These are phyloP conservation scores for Leishmania lainsoni DNA, from an alignment of 208 protist species.

Conservation along the genomic window DNA sequence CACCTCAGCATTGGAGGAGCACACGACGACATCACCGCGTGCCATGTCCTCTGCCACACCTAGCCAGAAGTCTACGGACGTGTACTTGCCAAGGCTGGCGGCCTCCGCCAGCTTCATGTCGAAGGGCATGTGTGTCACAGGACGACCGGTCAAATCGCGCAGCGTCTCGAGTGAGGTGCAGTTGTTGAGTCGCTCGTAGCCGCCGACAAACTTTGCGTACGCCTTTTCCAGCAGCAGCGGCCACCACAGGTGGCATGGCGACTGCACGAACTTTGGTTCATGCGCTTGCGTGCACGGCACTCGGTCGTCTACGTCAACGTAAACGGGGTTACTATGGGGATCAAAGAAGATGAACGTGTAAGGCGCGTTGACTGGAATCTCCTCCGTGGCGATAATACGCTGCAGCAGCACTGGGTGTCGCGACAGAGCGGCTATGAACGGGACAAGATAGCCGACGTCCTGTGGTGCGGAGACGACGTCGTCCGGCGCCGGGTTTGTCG, in stretches of 20 bases:
- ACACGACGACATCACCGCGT: constrained; percentile 76
- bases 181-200: constrained; percentile 79
- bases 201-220: constrained; percentile 92
- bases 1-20: constrained; percentile 61
- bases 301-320: constrained; percentile 85
- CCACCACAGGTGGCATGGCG: constrained; percentile 63
- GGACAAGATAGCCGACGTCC: constrained; percentile 68
- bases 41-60: constrained; percentile 59
- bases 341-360: constrained; percentile 90
- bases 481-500: constrained; percentile 12
- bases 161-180: constrained; percentile 89
- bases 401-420: constrained; percentile 68
- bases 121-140: constrained; percentile 78
- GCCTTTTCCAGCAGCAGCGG: constrained; percentile 91
- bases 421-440: constrained; percentile 77
- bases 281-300: constrained; percentile 55
- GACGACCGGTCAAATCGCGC: constrained; percentile 84
- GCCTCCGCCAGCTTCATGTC: constrained; percentile 73
- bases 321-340: constrained; percentile 78
- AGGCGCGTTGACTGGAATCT: constrained; percentile 59
- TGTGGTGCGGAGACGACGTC: constrained; percentile 54
- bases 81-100: constrained; percentile 68
- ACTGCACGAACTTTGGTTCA: constrained; percentile 67
- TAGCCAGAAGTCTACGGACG: constrained; percentile 66
- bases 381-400: constrained; percentile 65